Percentiles rank a stretch among this genome's conserved stretches.
Evolutionary conservation across 2,329 filamentous ascomycete species (phyloP).

Genomic region (Cordyceps pruinosa): DNA sequence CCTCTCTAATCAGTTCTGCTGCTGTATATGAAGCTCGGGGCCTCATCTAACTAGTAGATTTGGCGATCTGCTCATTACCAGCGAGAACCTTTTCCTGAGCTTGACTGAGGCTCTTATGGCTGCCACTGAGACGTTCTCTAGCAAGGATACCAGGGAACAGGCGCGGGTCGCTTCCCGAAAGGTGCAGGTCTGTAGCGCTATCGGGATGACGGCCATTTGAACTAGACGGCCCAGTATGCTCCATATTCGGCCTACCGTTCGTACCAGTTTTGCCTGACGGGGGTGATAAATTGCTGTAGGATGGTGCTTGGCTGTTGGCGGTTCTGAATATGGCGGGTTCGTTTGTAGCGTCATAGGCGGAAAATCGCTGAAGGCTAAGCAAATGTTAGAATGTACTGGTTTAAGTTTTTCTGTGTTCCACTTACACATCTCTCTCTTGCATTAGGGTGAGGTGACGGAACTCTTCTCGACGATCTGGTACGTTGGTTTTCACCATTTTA

Average conservation of each 20-base stretch:
- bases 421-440: conserved; percentile 79
- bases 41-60: not conserved
- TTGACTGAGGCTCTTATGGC: conserved; percentile 26
- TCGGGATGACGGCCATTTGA: not conserved
- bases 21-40: not conserved
- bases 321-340: not conserved
- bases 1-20: not conserved
- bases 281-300: not conserved
- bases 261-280: not conserved
- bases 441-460: conserved; percentile 82
- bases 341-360: conserved; percentile 24
- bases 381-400: not conserved
- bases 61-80: not conserved
- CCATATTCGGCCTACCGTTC: not conserved
- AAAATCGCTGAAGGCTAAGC: conserved; percentile 38
- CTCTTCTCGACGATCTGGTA: conserved; percentile 84
- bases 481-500: conserved; percentile 90
- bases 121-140: conserved; percentile 38
- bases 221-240: not conserved
- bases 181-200: conserved; percentile 36
- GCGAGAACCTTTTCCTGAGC: conserved; percentile 15
- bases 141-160: conserved; percentile 67
- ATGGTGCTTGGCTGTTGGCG: not conserved
- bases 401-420: conserved; percentile 15
- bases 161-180: conserved; percentile 56